Evolutionary conservation across 1,139 yeast genomes (phyloP), one percentile per base, ranked within the genome.

Genomic region (Protomyces inouyei): DNA sequence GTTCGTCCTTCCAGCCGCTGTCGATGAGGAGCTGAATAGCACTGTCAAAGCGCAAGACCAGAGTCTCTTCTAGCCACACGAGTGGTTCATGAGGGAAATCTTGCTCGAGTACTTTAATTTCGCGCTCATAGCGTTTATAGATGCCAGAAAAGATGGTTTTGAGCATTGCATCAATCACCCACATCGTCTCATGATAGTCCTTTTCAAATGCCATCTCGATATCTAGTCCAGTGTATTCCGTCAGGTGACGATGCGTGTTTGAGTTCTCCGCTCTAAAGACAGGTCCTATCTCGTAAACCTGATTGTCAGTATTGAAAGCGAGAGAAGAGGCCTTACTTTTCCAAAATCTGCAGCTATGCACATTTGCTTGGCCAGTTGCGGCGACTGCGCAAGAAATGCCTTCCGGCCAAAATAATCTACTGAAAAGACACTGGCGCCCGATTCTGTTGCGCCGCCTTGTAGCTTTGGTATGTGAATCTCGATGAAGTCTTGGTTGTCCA

Each of bases 201-300:
- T 92, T 97, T 79, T 93, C 98, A 75, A 93, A 88, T 6, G 97
- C 89, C 96, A 95, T 90, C 78, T 93, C 99, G 80, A 93, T 79
- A 82, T 93, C 99, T 73, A 95, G 85, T 66, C 99, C 99, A 67
- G 88, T 88, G 77, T 93, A 93, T 78, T 93, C 99, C 66, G 99
- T 93, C 97, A 93, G 87, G 78, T 93, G 99, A 79, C 99, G 92
- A 77, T 93, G 98, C 38, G 98, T 92, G 80, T 93, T 91, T 69
- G 98, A 92, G 81, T 93, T 92, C 78, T 93, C 99, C 66, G 99
- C 99, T 78, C 99, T 85, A 83, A 93, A 93, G 65, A 93, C 98
- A 57, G 99, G 98, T 1, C 95, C 98, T 73, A 95, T 83, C 79
- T 93, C 99, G 74, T 85, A 95, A 60, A 93, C 99, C 73, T 83